Conservation (phyloP, 306 rosid species). For the Medicago truncatula region DNA sequence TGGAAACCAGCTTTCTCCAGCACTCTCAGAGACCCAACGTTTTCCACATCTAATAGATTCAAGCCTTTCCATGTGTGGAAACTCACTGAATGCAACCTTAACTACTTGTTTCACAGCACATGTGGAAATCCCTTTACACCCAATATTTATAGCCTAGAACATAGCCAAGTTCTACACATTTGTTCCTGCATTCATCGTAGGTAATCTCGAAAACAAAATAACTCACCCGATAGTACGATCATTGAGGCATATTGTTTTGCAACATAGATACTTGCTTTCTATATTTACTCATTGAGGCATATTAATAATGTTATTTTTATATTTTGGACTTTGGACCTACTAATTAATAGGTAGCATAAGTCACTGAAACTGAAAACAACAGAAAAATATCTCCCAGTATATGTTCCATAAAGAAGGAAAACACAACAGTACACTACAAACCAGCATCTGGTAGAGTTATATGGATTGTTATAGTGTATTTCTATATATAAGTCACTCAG, state of each 20-base stretch:
- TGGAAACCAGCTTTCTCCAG: conserved; percentile 73
- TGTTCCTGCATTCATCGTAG: conserved; percentile 46
- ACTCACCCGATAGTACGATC: conserved; percentile 62
- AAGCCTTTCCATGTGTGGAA: conserved; percentile 63
- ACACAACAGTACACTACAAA: conserved; percentile 13
- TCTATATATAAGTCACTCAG: conserved; percentile 39
- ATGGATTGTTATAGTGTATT: conserved; percentile 23
- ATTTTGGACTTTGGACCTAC: no score
- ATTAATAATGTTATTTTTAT: no score
- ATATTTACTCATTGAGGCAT: no score
- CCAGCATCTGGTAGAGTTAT: conserved; percentile 25
- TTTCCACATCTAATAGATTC: conserved; percentile 78
- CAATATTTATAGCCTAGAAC: conserved; percentile 58
- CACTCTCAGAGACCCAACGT: conserved; percentile 70
- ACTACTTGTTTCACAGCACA: conserved; percentile 60
- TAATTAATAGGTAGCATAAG: no score
- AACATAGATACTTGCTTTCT: conserved; percentile 47
- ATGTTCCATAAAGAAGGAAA: not conserved
- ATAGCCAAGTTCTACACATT: conserved; percentile 61
- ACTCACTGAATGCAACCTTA: conserved; percentile 56
- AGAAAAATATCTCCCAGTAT: no score
- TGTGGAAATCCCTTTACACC: conserved; percentile 74
- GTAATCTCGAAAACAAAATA: conserved; percentile 41
- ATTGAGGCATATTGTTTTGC: conserved; percentile 64
- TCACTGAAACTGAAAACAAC: no score